Base-by-base conservation (phyloP, 164 flowering plant genomes). In the Dillenia suffruticosa region DNA sequence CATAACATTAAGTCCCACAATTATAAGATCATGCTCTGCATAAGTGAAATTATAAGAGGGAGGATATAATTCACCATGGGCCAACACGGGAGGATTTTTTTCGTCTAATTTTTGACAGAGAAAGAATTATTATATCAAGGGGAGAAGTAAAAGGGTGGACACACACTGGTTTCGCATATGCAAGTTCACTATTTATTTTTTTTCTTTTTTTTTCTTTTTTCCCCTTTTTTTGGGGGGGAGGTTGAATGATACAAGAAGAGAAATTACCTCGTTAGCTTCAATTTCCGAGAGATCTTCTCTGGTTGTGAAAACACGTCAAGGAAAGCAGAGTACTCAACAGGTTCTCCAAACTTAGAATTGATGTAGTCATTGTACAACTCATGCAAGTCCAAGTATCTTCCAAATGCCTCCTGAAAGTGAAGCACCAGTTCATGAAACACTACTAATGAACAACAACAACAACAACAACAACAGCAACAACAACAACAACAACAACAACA, bases 331-430 rank as follows among this genome's bases (percentile, higher is more conserved):
- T 95, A 95, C 66, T 95, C 98, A 55, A 90, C 74, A 10, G 70
- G 80, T 71, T 88, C 80, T 53, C 95, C 98, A 75, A 90, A 88
- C 59, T 95, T 92, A 17, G 89, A 87, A 68, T 92, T 95, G 12
- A 87, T 77, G 63, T 85, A 95, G 65, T 86, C 87, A 61, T 92
- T 83, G 70, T 80, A 92, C 67, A 92, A 66, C 65, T 90, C 97
- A 72, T 95, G 99, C 87, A 95, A 32, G 70, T 95, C 99, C 32
- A 95, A 71, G 66, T 95, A 88, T 15, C 91, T 74, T 16, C 99
- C 99, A 68, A 63, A 62, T 47, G 84, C 90, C 89, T 95, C 99
- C 98, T 95, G 85, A 71, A 56, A 79, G 45, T 54, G 2, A 49
- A 14, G 61, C 9, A 46, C 44, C 47, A 8, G 47, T 56, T 40